Conservation (phyloP, 2,329 filamentous ascomycete genomes). For the Pestalotiopsis sp. region DNA sequence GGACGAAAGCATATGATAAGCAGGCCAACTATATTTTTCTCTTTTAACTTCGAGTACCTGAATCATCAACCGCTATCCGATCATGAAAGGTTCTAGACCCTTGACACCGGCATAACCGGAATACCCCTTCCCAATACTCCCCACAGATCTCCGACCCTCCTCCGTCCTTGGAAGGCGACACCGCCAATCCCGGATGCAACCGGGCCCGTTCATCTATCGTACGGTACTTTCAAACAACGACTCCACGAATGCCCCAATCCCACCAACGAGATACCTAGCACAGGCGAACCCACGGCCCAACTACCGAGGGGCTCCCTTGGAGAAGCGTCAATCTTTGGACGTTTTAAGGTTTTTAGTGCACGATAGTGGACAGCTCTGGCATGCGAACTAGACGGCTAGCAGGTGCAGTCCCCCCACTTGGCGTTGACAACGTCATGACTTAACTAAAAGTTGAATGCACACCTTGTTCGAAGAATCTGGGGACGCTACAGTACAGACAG, state of each 20-base stretch:
- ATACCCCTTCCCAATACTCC: background rate
- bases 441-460: background rate
- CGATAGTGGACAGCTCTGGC: background rate
- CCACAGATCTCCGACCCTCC: background rate
- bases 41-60: too few relatives aligned
- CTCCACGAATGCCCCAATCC: background rate
- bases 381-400: background rate
- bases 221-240: background rate
- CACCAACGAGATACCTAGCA: background rate
- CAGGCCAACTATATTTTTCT: background rate
- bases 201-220: background rate
- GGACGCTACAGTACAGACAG: background rate
- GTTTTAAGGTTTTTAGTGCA: background rate
- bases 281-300: background rate
- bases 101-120: background rate
- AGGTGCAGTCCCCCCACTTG: background rate
- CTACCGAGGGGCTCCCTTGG: background rate
- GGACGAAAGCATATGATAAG: background rate
- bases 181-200: background rate
- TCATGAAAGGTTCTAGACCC: too few relatives aligned
- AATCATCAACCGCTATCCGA: too few relatives aligned
- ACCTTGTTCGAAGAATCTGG: background rate
- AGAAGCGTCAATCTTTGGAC: background rate
- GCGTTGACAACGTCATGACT: slow-evolving; percentile 1
- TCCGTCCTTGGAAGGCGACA: background rate